Evolutionary conservation across 2,329 filamentous ascomycete species (phyloP).

Genomic region (Alternaria metachromatica): DNA sequence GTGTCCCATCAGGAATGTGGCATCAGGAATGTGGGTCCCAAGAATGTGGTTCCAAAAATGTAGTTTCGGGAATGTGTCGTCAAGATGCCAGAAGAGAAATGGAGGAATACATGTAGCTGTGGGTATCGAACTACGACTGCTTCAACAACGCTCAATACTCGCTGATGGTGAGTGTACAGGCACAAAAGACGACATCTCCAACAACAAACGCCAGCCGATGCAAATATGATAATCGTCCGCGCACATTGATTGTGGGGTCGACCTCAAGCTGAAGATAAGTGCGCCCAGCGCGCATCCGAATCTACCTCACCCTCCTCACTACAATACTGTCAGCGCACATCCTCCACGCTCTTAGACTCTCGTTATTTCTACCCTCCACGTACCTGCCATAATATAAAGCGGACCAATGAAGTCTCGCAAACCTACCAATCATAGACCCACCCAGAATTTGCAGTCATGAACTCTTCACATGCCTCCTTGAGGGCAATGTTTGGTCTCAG

Average conservation of each 20-base stretch:
- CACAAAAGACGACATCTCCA: background rate
- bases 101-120: background rate
- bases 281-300: conserved; percentile 36
- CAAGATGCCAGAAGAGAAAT: background rate
- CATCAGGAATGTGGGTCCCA: background rate
- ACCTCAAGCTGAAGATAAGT: conserved; percentile 26
- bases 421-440: conserved; percentile 90
- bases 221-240: background rate
- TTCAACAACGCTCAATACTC: background rate
- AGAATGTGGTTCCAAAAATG: background rate
- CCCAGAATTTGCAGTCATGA: conserved; percentile 77
- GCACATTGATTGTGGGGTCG: background rate
- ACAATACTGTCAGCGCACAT: conserved; percentile 23
- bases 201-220: conserved; percentile 2
- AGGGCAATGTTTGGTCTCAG: conserved; percentile 82
- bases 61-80: background rate
- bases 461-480: conserved; percentile 83
- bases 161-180: background rate
- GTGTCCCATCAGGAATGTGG: background rate
- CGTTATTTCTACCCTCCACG: background rate
- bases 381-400: conserved; percentile 21
- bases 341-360: background rate
- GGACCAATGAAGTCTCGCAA: conserved; percentile 20
- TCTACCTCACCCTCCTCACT: conserved; percentile 39
- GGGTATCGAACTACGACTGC: background rate